Evolutionary conservation across 257 asterid genomes (phyloP).

Genomic region (Pogostemon cablin): DNA sequence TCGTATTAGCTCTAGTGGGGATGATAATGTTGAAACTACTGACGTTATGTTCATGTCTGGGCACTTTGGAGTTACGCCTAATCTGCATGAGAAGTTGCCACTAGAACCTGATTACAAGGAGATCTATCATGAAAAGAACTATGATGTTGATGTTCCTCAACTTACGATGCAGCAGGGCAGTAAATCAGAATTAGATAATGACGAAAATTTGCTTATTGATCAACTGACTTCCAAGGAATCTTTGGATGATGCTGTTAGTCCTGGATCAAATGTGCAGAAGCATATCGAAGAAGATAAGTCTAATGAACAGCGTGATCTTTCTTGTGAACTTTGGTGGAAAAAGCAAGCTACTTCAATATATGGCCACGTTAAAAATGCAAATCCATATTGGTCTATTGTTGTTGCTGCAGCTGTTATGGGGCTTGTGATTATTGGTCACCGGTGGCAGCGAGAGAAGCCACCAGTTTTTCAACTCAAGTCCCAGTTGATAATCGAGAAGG

Average conservation of each 20-base stretch:
- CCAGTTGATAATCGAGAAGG: slow-evolving; percentile 42
- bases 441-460: slow-evolving; percentile 74
- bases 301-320: slow-evolving; percentile 43
- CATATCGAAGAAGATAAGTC: slow-evolving; percentile 42
- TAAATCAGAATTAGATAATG: slow-evolving; percentile 41
- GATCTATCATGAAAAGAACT: slow-evolving; percentile 34
- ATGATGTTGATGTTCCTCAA: slow-evolving; percentile 34
- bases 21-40: slow-evolving; percentile 35
- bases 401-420: slow-evolving; percentile 84
- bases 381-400: slow-evolving; percentile 72
- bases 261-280: slow-evolving; percentile 38
- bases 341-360: slow-evolving; percentile 57
- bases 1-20: slow-evolving; percentile 26
- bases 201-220: slow-evolving; percentile 41
- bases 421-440: slow-evolving; percentile 74
- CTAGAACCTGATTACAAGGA: slow-evolving; percentile 41
- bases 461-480: slow-evolving; percentile 63
- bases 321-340: slow-evolving; percentile 91
- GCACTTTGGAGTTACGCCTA: slow-evolving; percentile 43
- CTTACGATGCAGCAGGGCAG: slow-evolving; percentile 38
- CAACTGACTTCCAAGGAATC: slow-evolving; percentile 48
- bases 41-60: slow-evolving; percentile 51
- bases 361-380: slow-evolving; percentile 62
- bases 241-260: slow-evolving; percentile 34
- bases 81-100: slow-evolving; percentile 48